Conservation (phyloP, 2,329 filamentous ascomycete species). For the Nothophaeocryptopus gaeumannii region DNA sequence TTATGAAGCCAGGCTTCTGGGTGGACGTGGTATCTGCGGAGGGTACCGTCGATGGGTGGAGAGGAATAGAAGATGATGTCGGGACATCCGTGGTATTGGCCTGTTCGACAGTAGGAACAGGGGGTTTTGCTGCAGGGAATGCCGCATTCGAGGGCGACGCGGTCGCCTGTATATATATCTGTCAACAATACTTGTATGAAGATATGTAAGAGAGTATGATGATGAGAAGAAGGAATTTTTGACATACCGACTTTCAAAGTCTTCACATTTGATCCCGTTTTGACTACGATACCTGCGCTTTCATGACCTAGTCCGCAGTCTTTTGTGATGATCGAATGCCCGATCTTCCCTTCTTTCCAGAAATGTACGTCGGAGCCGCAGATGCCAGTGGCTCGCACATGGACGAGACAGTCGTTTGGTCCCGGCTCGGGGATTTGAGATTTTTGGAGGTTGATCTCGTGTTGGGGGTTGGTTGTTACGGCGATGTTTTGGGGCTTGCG, state of each 20-base stretch:
- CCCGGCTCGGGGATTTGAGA: slow-evolving; percentile 26
- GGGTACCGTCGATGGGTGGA: slow-evolving; percentile 32
- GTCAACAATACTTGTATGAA: not conserved
- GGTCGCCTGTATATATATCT: slow-evolving; percentile 23
- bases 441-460: slow-evolving; percentile 30
- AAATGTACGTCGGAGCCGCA: slow-evolving; percentile 36
- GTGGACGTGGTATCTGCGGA: slow-evolving; percentile 33
- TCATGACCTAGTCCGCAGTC: slow-evolving; percentile 32
- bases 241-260: slow-evolving; percentile 25
- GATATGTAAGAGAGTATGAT: not conserved
- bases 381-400: slow-evolving; percentile 35
- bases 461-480: slow-evolving; percentile 33
- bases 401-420: slow-evolving; percentile 32
- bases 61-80: slow-evolving; percentile 33
- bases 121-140: slow-evolving; percentile 32
- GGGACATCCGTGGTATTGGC: slow-evolving; percentile 32
- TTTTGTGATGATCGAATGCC: slow-evolving; percentile 23
- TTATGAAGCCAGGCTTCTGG: slow-evolving; percentile 33
- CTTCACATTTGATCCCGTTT: slow-evolving; percentile 25
- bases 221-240: not conserved
- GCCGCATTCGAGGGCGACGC: slow-evolving; percentile 35
- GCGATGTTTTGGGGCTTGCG: slow-evolving; percentile 33
- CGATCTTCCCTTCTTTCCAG: slow-evolving; percentile 33
- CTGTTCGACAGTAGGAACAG: slow-evolving; percentile 32
- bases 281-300: slow-evolving; percentile 28